Base-by-base conservation (phyloP, 306 rosid species). In the Pyrus bretschneideri region DNA sequence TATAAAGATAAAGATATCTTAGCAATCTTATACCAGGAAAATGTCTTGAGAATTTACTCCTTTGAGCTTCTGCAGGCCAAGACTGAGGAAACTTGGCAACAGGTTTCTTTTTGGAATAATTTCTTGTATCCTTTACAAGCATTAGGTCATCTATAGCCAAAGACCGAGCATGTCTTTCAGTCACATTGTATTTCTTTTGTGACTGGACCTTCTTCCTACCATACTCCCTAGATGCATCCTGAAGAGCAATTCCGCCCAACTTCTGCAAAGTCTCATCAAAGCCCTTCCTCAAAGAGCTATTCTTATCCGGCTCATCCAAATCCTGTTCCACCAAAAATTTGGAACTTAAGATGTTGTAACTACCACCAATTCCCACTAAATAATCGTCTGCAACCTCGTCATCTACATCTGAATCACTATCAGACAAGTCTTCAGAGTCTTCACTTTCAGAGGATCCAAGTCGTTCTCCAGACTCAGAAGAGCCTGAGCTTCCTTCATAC, bases 321-420 rank as follows among this genome's bases (percentile, higher is more conserved):
- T 42, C 87, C 40, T 93, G 81, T 76, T 81, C 82, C 61, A 86
- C 82, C 88, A 95, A 84, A 96, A 95, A 90, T 86, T 95, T 90
- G 70, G 93, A 78, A 73, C 82, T 84, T 57, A 92, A 75, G 75
- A 95, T 77, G 77, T 83, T 85, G 38, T 83, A 90, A 46, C 89
- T 78, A 42, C 98, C 98, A 71, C 97, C 98, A 88, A 92, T 89
- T 69, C 97, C 97, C 82, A 86, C 93, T 66, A 92, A 64, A 83
- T 95, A 95, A 83, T 95, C 98, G 81, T 86, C 79, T 29, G 89
- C 98, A 80, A 92, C 91, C 77, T 87, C 96, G 0, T 89, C 97
- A 69, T 95, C 97, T 74, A 95, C 80, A 74, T 90, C 98, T 68
- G 90, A 92, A 86, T 81, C 93, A 85, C 82, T 80, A 73, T 82